These are phyloP conservation scores for Trichomonas vaginalis DNA, from an alignment of 208 protist genomes.

Conservation along the genomic window DNA sequence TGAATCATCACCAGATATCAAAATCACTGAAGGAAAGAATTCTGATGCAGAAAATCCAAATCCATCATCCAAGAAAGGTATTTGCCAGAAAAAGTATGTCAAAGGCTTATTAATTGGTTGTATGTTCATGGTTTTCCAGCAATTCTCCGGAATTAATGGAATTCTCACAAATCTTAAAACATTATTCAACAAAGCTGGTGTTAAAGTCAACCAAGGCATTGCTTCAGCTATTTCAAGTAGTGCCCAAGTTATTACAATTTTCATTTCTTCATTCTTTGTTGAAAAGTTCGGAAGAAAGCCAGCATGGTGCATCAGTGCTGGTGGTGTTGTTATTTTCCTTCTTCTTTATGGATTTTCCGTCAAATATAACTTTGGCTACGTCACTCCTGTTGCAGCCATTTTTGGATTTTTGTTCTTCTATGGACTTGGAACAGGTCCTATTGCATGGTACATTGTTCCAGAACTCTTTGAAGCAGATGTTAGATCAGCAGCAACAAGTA, in stretches of 20 bases:
- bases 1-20: not conserved
- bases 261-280: not conserved
- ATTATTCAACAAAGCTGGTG: not conserved
- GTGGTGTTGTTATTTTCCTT: not conserved
- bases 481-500: not conserved
- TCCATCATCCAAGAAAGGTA: not conserved
- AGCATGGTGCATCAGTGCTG: not conserved
- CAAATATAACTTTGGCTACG: too few relatives aligned
- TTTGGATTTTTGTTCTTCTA: not conserved
- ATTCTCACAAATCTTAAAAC: slow-evolving; percentile 19
- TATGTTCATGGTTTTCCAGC: slow-evolving; percentile 19
- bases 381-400: not conserved
- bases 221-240: not conserved
- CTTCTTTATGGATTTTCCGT: not conserved
- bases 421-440: not conserved
- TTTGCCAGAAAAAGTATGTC: not conserved
- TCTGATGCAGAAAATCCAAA: too few relatives aligned
- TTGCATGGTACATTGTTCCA: not conserved
- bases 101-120: not conserved
- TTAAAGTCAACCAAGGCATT: not conserved
- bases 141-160: slow-evolving; percentile 18
- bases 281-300: not conserved
- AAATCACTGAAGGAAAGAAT: too few relatives aligned
- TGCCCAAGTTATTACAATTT: slow-evolving; percentile 11
- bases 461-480: not conserved